Base-by-base conservation (phyloP, 176 grass and related monocot species). In the Bromus sterilis region DNA sequence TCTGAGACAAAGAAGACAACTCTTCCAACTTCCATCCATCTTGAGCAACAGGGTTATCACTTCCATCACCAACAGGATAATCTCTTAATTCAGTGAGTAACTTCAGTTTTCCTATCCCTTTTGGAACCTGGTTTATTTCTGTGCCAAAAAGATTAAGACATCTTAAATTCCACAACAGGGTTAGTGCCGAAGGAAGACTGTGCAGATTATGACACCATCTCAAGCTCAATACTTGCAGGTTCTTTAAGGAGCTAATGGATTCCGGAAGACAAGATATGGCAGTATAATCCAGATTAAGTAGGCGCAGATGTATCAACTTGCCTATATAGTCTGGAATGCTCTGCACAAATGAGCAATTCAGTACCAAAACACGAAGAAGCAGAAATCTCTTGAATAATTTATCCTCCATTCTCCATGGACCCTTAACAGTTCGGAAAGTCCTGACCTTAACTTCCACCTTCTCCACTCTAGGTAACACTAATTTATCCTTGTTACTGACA, bases 171-270 rank as follows among this genome's bases (percentile, higher is more conserved):
- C 16, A 24, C 11, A 88, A 23, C 9, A 25, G 18, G 1, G 66
- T 88, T 5, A 67, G 57, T 7, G 34, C 56, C 1, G 0, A 55
- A 10, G 80, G 66, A 37, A 88, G 80, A 0, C 0, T 43, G 0
- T 44, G 15, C 76, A 89, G 34, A 74, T 9, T 0, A 11, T 36
- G 0, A 15, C 86, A 89, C 0, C 1, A 0, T 1, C 6, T 5
- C 35, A 80, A 36, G n/a, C 49, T 89, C 15, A 89, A 23, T 7
- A 69, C 72, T 8, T 76, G 74, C 23, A 88, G 86, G 20, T 83
- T 83, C 6, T n/a, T 23, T 5, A 88, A 66, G 26, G 8, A 39
- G 2, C 86, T 29, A 11, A 77, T 58, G 26, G 82, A 84, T 5
- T 69, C 74, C 2, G 74, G 74, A 34, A 84, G 63, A 26, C 3